Evolutionary conservation across 1,139 yeast species (phyloP).

Genomic region (Yamadazyma dushanensis): DNA sequence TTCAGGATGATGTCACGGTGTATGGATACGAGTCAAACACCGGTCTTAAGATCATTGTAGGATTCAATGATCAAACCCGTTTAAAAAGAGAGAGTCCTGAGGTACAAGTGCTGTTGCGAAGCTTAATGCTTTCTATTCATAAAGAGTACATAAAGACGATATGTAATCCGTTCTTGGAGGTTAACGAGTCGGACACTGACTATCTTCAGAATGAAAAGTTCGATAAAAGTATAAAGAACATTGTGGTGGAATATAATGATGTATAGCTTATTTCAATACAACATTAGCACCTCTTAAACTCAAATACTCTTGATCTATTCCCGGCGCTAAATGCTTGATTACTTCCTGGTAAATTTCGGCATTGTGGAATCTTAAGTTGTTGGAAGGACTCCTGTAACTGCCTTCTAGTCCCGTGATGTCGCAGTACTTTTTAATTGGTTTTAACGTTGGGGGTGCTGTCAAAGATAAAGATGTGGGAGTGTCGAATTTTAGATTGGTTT

Average conservation of each 20-base stretch:
- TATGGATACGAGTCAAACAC: constrained; percentile 64
- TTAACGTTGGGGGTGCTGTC: constrained; percentile 85
- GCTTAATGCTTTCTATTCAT: constrained; percentile 45
- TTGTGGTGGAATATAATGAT: constrained; percentile 35
- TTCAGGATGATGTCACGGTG: constrained; percentile 61
- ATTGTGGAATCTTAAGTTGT: constrained; percentile 76
- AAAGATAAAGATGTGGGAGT: constrained; percentile 63
- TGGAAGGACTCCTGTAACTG: constrained; percentile 71
- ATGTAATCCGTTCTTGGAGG: constrained; percentile 56
- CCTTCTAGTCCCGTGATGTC: constrained; percentile 92
- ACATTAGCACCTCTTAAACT: constrained; percentile 88
- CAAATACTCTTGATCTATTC: constrained; percentile 91
- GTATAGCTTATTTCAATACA: constrained; percentile 50
- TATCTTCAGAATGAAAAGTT: constrained; percentile 35
- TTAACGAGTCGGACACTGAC: constrained; percentile 22
- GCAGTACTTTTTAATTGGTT: constrained; percentile 82
- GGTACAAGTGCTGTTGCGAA: constrained; percentile 17
- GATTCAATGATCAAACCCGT: constrained; percentile 24
- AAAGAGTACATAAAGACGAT: constrained; percentile 49
- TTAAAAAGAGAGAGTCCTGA: constrained; percentile 9
- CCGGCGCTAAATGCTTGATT: constrained; percentile 78
- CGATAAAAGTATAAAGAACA: constrained; percentile 34
- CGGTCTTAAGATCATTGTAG: constrained; percentile 60
- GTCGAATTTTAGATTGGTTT: constrained; percentile 39
- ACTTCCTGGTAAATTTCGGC: constrained; percentile 81